Evolutionary conservation across 2,329 filamentous ascomycete species (phyloP).

Genomic region (Gaeumannomyces sp.): DNA sequence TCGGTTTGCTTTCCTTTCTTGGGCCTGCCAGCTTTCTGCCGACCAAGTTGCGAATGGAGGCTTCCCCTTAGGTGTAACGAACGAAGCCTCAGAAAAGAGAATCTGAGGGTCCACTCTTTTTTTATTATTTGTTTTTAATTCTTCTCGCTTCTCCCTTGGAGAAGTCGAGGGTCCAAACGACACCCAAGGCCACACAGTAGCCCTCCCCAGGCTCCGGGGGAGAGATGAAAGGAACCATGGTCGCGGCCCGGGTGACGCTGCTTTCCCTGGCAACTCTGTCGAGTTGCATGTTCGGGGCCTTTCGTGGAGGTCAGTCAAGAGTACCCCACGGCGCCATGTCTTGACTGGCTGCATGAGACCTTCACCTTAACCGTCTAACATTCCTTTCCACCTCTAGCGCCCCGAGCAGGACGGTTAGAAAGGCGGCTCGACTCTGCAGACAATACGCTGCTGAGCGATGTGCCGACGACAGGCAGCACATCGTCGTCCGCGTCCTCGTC

Average conservation of each 20-base stretch:
- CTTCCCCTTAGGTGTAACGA: neutral
- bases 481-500: neutral
- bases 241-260: conserved; percentile 7
- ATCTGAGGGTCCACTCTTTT: neutral
- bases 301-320: conserved; percentile 8
- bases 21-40: neutral
- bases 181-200: neutral
- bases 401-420: conserved; percentile 6
- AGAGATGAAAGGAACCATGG: conserved; percentile 6
- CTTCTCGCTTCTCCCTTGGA: neutral
- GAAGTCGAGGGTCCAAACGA: neutral
- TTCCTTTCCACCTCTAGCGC: neutral
- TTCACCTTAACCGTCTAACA: neutral
- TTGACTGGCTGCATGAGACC: neutral
- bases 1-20: neutral
- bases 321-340: neutral
- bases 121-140: neutral
- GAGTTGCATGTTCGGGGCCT: conserved; percentile 10
- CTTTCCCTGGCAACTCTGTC: conserved; percentile 12
- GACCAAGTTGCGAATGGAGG: neutral
- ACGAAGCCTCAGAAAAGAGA: neutral
- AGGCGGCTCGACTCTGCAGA: neutral
- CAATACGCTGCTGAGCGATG: neutral
- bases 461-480: neutral
- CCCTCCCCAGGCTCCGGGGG: too few relatives aligned